Percentiles rank a stretch among this genome's conserved stretches.
phyloP scores from a whole-genome alignment of 176 grass and related monocot genomes.

The Triticum turgidum region DNA sequence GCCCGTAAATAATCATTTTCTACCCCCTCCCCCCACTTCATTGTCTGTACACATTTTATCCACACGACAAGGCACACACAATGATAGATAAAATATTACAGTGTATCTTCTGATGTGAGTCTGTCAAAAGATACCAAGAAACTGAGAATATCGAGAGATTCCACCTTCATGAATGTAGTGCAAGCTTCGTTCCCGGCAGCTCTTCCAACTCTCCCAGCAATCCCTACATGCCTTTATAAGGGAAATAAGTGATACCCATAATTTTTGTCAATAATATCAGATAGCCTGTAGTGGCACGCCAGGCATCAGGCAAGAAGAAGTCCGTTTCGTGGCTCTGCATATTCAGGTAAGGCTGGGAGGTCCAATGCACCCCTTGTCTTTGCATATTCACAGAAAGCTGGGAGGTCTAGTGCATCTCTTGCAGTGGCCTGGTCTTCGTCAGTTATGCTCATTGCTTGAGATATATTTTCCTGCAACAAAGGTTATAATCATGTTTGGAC shows the following conservation, averaged over 20 bases:
- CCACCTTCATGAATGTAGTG: background rate
- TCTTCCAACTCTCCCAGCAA: background rate
- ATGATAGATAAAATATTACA: background rate
- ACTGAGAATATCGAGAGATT: background rate
- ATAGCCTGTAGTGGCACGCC: background rate
- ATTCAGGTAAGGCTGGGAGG: constrained; percentile 30
- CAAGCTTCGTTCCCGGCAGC: background rate
- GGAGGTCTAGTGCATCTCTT: constrained; percentile 28
- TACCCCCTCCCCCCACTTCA: too few relatives aligned
- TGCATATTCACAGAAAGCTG: constrained; percentile 34
- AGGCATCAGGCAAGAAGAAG: constrained; percentile 17
- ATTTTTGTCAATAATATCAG: constrained; percentile 9
- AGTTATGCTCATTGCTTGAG: constrained; percentile 49
- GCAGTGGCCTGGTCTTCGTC: constrained; percentile 64
- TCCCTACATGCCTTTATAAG: background rate
- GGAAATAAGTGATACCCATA: background rate
- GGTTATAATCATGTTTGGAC: background rate
- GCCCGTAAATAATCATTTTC: too few relatives aligned
- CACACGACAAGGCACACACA: background rate
- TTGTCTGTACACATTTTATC: too few relatives aligned
- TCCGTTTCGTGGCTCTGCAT: background rate
- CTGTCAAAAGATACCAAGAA: background rate
- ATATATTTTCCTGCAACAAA: constrained; percentile 53
- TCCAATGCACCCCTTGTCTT: constrained; percentile 27
- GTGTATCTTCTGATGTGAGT: background rate